Conservation (phyloP, 148 eudicot species). For the Rhododendron henanense region DNA sequence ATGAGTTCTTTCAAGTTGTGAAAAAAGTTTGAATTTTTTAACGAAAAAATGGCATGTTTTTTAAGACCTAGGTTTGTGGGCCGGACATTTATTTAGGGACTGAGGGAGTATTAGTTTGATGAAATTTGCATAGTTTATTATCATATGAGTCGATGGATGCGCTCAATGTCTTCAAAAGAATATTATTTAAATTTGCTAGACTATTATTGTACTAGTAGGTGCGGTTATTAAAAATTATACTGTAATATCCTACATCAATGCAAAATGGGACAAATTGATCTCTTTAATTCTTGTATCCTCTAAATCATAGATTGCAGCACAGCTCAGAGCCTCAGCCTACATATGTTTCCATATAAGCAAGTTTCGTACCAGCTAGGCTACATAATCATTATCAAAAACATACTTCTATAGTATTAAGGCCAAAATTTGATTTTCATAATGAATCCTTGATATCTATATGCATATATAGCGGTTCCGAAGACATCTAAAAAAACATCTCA, state of each 20-base stretch:
- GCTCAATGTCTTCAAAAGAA: neutral
- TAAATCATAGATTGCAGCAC: neutral
- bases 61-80: no score
- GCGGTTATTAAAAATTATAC: neutral
- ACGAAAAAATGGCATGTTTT: no score
- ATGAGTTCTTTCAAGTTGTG: no score
- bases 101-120: neutral
- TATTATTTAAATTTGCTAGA: neutral
- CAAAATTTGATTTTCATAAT: no score
- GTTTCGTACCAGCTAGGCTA: neutral
- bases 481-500: no score
- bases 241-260: neutral
- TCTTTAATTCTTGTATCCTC: neutral
- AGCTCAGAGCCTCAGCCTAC: neutral
- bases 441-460: neutral
- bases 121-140: no score
- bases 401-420: neutral
- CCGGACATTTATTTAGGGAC: no score
- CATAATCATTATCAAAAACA: neutral
- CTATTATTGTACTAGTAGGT: neutral
- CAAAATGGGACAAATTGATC: neutral
- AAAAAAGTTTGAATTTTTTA: no score
- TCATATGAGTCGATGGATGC: neutral
- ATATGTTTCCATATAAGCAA: no score
- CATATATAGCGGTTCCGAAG: no score